A percentile compares a stretch with the other conserved stretches of the same genome.
Evolutionary conservation across 148 eudicot species (phyloP).

Genomic region (Dysphania ambrosioides): DNA sequence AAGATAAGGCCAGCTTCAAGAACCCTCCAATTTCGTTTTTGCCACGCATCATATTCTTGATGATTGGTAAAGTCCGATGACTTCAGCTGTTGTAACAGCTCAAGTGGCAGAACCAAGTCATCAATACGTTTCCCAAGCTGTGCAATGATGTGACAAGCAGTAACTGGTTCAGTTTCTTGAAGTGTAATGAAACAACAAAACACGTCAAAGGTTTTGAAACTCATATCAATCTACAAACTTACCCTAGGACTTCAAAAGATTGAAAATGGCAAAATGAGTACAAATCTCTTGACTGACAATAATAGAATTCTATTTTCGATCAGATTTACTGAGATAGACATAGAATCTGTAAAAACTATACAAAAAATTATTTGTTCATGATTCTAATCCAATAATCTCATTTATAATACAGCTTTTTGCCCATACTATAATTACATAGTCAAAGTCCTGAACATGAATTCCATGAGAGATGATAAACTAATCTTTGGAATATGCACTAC

Average conservation of each 20-base stretch:
- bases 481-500: background rate
- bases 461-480: background rate
- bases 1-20: conserved; percentile 91
- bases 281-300: background rate
- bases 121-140: conserved; percentile 87
- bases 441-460: background rate
- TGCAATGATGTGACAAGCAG: conserved; percentile 15
- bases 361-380: too few species aligned
- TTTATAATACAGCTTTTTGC: background rate
- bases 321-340: too few species aligned
- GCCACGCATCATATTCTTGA: conserved; percentile 84
- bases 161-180: background rate
- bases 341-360: too few species aligned
- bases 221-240: background rate
- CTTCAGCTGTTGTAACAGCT: conserved; percentile 88
- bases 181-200: background rate
- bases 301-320: background rate
- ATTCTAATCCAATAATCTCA: background rate
- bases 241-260: background rate
- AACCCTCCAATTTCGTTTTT: conserved; percentile 70
- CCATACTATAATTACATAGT: background rate
- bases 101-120: conserved; percentile 81
- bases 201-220: background rate
- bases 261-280: background rate
- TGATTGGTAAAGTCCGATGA: conserved; percentile 79